Evolutionary conservation across 352 stramenopile genomes (phyloP).

Genomic region (Phytopythium helicoides): DNA sequence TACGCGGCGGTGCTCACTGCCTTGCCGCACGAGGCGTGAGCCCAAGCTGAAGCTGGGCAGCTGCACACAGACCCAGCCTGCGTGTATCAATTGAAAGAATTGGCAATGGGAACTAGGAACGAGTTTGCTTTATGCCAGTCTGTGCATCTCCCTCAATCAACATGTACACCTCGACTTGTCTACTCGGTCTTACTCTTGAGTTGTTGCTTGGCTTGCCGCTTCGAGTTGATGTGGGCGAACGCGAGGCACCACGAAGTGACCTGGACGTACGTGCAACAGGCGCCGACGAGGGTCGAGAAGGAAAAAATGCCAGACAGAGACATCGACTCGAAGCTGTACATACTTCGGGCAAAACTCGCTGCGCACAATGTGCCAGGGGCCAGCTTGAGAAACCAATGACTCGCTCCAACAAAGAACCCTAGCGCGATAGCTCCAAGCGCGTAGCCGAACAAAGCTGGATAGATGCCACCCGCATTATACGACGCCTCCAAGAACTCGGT

Average conservation of each 20-base stretch:
- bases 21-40: conserved; percentile 20
- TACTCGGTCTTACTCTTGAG: conserved; percentile 16
- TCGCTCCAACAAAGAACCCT: conserved; percentile 26
- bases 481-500: conserved; percentile 38
- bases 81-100: too few species aligned
- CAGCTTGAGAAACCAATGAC: conserved; percentile 17
- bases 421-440: conserved; percentile 38
- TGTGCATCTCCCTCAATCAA: background rate
- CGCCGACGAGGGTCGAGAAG: conserved; percentile 36
- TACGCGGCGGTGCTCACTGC: conserved; percentile 37
- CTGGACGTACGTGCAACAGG: conserved; percentile 59
- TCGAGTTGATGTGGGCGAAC: conserved; percentile 36
- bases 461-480: conserved; percentile 54
- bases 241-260: conserved; percentile 49
- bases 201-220: conserved; percentile 13
- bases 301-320: conserved; percentile 24
- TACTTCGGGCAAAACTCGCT: conserved; percentile 24
- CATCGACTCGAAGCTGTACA: conserved; percentile 22
- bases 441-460: conserved; percentile 59
- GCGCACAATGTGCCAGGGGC: conserved; percentile 14
- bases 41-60: background rate
- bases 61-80: too few species aligned
- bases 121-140: background rate
- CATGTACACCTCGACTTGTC: background rate
- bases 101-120: too few species aligned